Base-by-base conservation (phyloP, 148 eudicot species). In the Rhododendron ferrugineum region DNA sequence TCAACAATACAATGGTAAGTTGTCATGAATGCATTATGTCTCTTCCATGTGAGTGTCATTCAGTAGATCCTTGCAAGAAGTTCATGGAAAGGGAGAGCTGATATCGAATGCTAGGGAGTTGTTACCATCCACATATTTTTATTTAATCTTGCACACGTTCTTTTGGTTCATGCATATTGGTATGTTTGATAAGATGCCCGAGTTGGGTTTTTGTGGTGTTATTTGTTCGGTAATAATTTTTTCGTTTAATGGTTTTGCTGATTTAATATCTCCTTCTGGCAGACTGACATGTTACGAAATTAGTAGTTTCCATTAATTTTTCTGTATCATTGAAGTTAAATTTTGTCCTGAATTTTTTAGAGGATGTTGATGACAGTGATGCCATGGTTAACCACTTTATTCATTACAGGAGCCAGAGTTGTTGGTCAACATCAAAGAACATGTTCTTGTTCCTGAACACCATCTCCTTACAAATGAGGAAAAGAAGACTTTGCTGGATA, bases 401-500 rank as follows among this genome's bases (percentile, higher is more conserved):
- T 85, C 66, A 23, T 78, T 36, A 49, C 91, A 96, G 98, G 98
- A 96, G 87, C 93, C 95, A 4, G 98, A 96, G 89, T 87, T 96
- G 87, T 89, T 96, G 88, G 92, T 96, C 42, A 96, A 94, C 85
- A 93, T 96, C 56, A 94, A 91, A 88, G 90, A 94, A 30, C 98
- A 96, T 85, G 95, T 94, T 52, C 92, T 96, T 76, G 95, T 96
- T 89, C 98, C 98, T 9, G 95, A 94, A 89, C 98, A 96, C 86
- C 95, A 94, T 86, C 83, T 93, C 79, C 93, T 96, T 49, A 89
- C 88, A 23, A 88, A 91, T n/a, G 96, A 92, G 79, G 98, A 96
- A 87, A 96, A 96, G 92, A 94, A 96, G 89, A 91, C 94, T 30
- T 89, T 96, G 90, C 92, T 96, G 85, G 92, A 92, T 82, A 89